phyloP scores from a whole-genome alignment of 306 rosid species.

The Citrullus mucosospermus region DNA sequence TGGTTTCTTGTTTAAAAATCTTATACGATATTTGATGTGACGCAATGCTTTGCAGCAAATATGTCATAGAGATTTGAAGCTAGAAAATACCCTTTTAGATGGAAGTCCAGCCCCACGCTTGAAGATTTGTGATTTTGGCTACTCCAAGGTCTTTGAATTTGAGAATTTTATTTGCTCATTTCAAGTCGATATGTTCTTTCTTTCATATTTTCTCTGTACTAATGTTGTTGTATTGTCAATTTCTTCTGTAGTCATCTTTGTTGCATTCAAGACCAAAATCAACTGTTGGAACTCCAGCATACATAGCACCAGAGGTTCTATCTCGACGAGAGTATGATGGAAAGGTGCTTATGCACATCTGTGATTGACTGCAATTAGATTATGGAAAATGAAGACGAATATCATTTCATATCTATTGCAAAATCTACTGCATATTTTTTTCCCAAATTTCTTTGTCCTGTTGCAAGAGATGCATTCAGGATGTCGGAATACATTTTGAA shows the following conservation, averaged over 20 bases:
- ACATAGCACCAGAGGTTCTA: not conserved
- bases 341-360: not conserved
- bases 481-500: not conserved
- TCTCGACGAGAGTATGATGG: slow-evolving; percentile 43
- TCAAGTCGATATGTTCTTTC: not conserved
- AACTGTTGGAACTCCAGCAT: no score
- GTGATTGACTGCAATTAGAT: not conserved
- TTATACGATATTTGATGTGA: not conserved
- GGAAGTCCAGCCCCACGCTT: slow-evolving; percentile 1
- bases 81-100: slow-evolving; percentile 41
- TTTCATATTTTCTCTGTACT: not conserved
- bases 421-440: not conserved
- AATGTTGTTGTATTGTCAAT: not conserved
- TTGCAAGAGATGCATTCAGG: not conserved
- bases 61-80: slow-evolving; percentile 55
- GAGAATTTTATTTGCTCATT: not conserved
- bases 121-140: slow-evolving; percentile 10
- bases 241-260: slow-evolving; percentile 22
- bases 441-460: not conserved
- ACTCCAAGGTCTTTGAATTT: not conserved
- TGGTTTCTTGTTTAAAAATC: not conserved
- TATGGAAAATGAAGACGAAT: not conserved
- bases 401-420: not conserved
- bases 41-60: slow-evolving; percentile 29
- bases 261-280: no score